Percentiles rank a stretch among this genome's conserved stretches.
Conservation (phyloP, 2,329 filamentous ascomycete genomes). For the Fusarium annulatum region DNA sequence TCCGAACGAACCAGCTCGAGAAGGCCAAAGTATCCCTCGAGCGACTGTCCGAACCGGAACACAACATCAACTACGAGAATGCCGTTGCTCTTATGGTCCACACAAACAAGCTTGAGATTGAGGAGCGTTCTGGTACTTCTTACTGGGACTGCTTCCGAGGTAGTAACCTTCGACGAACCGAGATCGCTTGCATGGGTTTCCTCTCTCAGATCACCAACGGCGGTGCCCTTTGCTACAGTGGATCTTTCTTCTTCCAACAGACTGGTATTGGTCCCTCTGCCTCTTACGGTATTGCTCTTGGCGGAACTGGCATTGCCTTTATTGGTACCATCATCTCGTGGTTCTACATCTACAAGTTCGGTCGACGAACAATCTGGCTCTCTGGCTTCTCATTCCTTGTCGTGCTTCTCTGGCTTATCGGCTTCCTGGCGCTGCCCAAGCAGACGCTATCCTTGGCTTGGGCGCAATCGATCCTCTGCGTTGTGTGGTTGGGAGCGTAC, state of each 20-base stretch:
- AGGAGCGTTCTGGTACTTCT: conserved; percentile 51
- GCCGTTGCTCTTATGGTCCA: conserved; percentile 56
- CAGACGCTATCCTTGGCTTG: conserved; percentile 51
- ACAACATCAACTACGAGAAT: conserved; percentile 51
- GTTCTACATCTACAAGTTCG: conserved; percentile 55
- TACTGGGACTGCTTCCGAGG: conserved; percentile 62
- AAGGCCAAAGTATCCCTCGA: conserved; percentile 47
- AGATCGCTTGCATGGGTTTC: conserved; percentile 57
- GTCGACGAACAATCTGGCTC: conserved; percentile 57
- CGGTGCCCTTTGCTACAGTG: conserved; percentile 54
- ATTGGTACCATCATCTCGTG: conserved; percentile 57
- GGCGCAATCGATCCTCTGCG: conserved; percentile 54
- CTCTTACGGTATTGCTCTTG: conserved; percentile 56
- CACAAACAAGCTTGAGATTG: conserved; percentile 59
- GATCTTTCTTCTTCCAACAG: conserved; percentile 60
- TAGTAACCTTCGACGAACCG: conserved; percentile 58
- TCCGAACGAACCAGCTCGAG: conserved; percentile 49
- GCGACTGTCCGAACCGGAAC: conserved; percentile 47
- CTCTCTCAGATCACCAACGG: conserved; percentile 57
- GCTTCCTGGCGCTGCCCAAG: conserved; percentile 54
- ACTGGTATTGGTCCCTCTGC: conserved; percentile 53
- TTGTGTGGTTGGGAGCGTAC: conserved; percentile 59
- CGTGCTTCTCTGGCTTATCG: conserved; percentile 56
- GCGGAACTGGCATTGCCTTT: conserved; percentile 57
- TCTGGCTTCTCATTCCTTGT: conserved; percentile 52